Evolutionary conservation across 768 basidiomycete genomes (phyloP), one percentile per base, ranked within the genome.

Genomic region (Lactarius pseudohatsudake): DNA sequence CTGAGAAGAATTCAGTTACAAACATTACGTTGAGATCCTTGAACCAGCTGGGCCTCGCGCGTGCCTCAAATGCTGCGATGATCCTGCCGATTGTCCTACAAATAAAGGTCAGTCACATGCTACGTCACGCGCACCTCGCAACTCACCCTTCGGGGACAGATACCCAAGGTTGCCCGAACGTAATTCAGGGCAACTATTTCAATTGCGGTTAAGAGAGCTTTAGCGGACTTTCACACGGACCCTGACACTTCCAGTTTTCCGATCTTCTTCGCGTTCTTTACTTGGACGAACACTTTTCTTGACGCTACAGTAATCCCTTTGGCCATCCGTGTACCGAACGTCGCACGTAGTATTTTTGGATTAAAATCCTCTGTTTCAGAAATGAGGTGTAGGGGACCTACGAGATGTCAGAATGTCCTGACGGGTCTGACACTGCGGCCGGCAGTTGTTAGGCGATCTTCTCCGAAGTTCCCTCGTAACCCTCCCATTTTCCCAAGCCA

Each of bases 401-500:
- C 16, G 41, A 41, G 15, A 41, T 41, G 40, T 41, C 50, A 28
- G 26, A 26, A 22, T 28, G 50, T 26, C 50, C n/a, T 53, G 11
- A 53, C 50, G 22, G 2, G 26, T 53, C 26, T 8, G 26, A 53
- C 50, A 8, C 0, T 5, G 40, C 8, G 1, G 32, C 32, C 0
- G 32, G 32, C 6, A 32, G 32, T 30, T 8, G 32, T 32, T 6
- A 32, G 6, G 32, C 32, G 32, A 32, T 32, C 32, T 32, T 32
- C 32, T 32, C 6, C 32, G 32, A 32, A 32, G 32, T 32, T 32
- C 75, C 77, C 69, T 84, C 82, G 73, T 89, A 90, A n/a, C 86
- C 88, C 28, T 81, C 79, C 86, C 86, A 89, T 71, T 89, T 90
- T 38, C 79, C 79, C 71, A 90, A 65, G 9, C 72, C 78, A 70